phyloP scores from a whole-genome alignment of 2,329 filamentous ascomycete species.

The Fusarium neocosmosporiellum region DNA sequence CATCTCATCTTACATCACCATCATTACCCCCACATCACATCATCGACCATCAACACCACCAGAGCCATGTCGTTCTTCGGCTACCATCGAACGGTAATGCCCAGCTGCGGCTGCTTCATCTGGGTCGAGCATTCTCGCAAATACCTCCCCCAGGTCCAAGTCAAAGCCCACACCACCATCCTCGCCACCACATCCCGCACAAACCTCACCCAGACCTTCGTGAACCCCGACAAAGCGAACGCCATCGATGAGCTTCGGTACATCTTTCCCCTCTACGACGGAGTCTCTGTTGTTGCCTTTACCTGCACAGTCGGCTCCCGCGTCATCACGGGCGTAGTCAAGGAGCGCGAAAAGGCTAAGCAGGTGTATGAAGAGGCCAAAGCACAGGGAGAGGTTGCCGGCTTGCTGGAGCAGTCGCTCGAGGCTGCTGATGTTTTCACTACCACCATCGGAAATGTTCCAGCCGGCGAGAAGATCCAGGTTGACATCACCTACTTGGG shows the following conservation, averaged over 20 bases:
- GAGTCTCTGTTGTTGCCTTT: slow-evolving; percentile 76
- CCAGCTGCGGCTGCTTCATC: slow-evolving; percentile 52
- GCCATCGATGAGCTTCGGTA: slow-evolving; percentile 65
- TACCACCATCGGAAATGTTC: slow-evolving; percentile 75
- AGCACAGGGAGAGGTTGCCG: slow-evolving; percentile 69
- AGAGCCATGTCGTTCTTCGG: slow-evolving; percentile 6
- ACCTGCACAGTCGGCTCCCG: slow-evolving; percentile 71
- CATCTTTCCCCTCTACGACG: slow-evolving; percentile 78
- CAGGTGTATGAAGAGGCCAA: slow-evolving; percentile 70
- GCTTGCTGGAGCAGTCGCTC: slow-evolving; percentile 71
- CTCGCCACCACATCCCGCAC: slow-evolving; percentile 63
- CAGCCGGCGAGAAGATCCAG: slow-evolving; percentile 64
- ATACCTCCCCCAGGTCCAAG: slow-evolving; percentile 69
- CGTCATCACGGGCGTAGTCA: slow-evolving; percentile 72
- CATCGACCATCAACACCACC: neutral
- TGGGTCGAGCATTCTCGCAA: slow-evolving; percentile 31
- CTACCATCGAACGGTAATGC: neutral
- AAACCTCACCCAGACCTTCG: slow-evolving; percentile 67
- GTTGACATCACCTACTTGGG: slow-evolving; percentile 75
- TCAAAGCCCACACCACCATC: slow-evolving; percentile 71
- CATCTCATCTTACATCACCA: neutral
- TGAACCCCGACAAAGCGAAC: slow-evolving; percentile 60
- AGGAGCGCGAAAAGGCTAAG: slow-evolving; percentile 72
- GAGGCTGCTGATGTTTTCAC: slow-evolving; percentile 74
- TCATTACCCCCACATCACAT: neutral